Conservation (phyloP, 192 early-diverging fungal genomes). For the Podila horticola region DNA sequence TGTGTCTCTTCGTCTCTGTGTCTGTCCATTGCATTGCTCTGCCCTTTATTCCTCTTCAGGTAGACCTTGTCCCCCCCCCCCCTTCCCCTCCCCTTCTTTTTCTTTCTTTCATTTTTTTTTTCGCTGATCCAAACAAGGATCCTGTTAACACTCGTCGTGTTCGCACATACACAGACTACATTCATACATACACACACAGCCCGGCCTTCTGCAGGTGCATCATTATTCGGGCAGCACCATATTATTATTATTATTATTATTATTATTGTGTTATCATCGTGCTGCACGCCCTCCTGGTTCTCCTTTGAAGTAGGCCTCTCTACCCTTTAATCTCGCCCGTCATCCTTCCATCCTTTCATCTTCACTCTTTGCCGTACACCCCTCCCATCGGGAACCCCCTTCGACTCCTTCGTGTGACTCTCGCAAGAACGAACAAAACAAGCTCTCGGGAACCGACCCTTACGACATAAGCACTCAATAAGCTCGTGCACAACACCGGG, state of each 20-base stretch:
- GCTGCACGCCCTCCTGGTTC: not conserved
- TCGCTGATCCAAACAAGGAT: conserved; percentile 2
- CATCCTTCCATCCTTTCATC: not conserved
- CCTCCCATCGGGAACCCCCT: conserved; percentile 1
- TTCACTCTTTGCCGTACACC: not conserved
- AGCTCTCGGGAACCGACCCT: conserved; percentile 2
- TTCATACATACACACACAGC: not conserved
- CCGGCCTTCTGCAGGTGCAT: not conserved
- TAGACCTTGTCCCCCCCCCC: too few relatives aligned
- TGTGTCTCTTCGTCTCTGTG: too few relatives aligned
- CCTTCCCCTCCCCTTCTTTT: too few relatives aligned
- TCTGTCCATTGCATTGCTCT: too few relatives aligned
- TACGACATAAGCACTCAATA: conserved; percentile 3
- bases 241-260: not conserved
- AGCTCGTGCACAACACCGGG: not conserved
- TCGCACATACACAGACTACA: too few relatives aligned
- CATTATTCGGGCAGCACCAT: not conserved
- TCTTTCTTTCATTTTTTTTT: not conserved
- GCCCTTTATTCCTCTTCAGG: too few relatives aligned
- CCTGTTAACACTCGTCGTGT: not conserved
- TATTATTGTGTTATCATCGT: not conserved
- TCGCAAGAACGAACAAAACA: not conserved
- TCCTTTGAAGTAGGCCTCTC: not conserved
- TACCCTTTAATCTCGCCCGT: not conserved
- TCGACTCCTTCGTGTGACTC: not conserved